phyloP scores from a whole-genome alignment of 1,139 yeast species.

The Lodderomyces orthopsilosis region DNA sequence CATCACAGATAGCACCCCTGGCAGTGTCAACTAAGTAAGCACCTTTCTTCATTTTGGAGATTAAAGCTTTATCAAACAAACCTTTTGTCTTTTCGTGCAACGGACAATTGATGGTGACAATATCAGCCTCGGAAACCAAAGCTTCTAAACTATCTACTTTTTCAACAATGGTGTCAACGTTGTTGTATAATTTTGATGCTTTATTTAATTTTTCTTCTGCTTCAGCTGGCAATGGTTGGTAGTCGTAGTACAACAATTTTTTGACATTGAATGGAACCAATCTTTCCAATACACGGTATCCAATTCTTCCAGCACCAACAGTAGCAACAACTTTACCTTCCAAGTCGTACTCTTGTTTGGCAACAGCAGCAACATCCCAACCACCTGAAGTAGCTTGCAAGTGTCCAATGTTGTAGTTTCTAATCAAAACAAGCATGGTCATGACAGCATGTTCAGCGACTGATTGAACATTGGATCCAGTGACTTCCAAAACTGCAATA shows the following conservation, averaged over 20 bases:
- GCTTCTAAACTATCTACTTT: constrained; percentile 66
- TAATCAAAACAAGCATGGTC: constrained; percentile 68
- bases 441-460: constrained; percentile 82
- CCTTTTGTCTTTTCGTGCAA: constrained; percentile 70
- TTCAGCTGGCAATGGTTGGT: constrained; percentile 62
- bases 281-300: constrained; percentile 72
- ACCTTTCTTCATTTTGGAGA: constrained; percentile 74
- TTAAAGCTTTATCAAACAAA: constrained; percentile 61
- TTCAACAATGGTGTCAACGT: constrained; percentile 43
- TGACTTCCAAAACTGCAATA: constrained; percentile 73
- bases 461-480: constrained; percentile 77
- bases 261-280: constrained; percentile 72
- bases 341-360: constrained; percentile 70
- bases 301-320: constrained; percentile 83
- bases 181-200: constrained; percentile 39
- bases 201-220: constrained; percentile 52
- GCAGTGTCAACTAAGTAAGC: constrained; percentile 82
- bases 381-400: constrained; percentile 57
- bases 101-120: constrained; percentile 78
- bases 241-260: constrained; percentile 72
- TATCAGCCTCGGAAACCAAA: constrained; percentile 64
- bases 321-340: constrained; percentile 77
- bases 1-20: constrained; percentile 75
- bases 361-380: constrained; percentile 81
- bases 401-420: constrained; percentile 80